Conservation (phyloP, 2,329 filamentous ascomycete genomes). For the Clonostachys rosea region DNA sequence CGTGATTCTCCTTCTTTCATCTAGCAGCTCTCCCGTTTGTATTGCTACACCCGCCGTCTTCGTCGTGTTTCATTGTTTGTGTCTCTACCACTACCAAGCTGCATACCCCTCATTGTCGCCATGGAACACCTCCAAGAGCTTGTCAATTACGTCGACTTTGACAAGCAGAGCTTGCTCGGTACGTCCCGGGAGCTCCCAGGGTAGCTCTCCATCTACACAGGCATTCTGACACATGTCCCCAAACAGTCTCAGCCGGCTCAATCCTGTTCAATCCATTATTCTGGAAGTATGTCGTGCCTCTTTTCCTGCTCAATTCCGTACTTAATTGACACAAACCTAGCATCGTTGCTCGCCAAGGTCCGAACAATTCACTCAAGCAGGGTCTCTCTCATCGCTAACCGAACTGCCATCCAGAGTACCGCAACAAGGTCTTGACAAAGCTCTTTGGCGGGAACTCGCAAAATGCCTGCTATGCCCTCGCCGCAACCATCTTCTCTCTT, state of each 20-base stretch:
- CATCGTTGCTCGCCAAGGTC: conserved; percentile 79
- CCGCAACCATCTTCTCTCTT: conserved; percentile 82
- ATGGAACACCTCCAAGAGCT: conserved; percentile 26
- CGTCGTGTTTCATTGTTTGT: neutral
- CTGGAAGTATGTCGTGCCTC: conserved; percentile 76
- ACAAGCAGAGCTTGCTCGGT: conserved; percentile 64
- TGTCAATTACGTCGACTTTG: conserved; percentile 63
- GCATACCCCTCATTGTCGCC: neutral
- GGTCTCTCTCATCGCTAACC: neutral
- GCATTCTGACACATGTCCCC: conserved; percentile 4
- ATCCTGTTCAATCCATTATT: conserved; percentile 98
- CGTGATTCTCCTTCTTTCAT: neutral
- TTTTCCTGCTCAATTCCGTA: too few species aligned
- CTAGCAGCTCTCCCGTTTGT: neutral
- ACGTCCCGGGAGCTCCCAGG: conserved; percentile 21
- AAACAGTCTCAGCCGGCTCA: conserved; percentile 68
- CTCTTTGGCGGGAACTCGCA: conserved; percentile 76
- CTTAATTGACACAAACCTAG: conserved; percentile 32
- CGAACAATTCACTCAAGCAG: conserved; percentile 6
- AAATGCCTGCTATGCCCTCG: conserved; percentile 84
- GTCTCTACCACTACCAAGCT: neutral
- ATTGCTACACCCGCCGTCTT: neutral
- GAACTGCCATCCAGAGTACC: conserved; percentile 64
- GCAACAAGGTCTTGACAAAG: conserved; percentile 82
- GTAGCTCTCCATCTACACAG: neutral